Evolutionary conservation across 768 basidiomycete genomes (phyloP), one percentile per base, ranked within the genome.

Genomic region (Tricholoma sp.): DNA sequence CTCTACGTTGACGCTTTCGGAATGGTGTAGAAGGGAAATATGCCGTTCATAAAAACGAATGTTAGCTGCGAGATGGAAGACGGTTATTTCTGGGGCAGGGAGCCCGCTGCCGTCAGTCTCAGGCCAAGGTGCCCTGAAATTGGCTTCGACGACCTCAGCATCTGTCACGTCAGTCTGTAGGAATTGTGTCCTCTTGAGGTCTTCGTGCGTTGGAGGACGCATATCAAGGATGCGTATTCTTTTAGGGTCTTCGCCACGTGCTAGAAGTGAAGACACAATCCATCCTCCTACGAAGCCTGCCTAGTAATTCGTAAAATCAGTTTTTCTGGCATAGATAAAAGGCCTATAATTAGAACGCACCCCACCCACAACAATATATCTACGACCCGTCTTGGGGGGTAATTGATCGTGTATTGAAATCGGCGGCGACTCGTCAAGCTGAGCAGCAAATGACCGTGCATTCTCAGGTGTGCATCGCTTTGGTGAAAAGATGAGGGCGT

Each of bases 1-100:
- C 1, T 70, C 64, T 5, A 89, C 77, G 66, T 91, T 91, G 50
- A 91, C 85, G 32, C 69, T 72, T 34, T 76, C 73, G 6, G 89
- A 90, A 22, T 74, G 75, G 4, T 73, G 69, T 12, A 88, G 67
- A 16, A 89, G 76, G 3, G 65, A 65, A 0, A 70, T 59, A 57
- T 79, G 76, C 8, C 85, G 83, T 61, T 91, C 89, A 64, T 83
- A 91, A 67, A 88, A 91, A 4, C 88, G 86, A 60, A 91, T 90
- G 61, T 79, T 87, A 16, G 89, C 86, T 0, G 85, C 89, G 19
- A 86, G 86, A 65, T 91, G 88, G 67, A 89, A 88, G 8, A 91
- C 79, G 0, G 89, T 88, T 19, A 86, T 71, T 53, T 76, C 75
- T 1, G 73, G 61, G 10, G 71, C 64, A 8, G 60, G 52, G 5